These are phyloP conservation scores for Podospora pseudopauciseta DNA, from an alignment of 495 filamentous ascomycete genomes.

Conservation along the genomic window DNA sequence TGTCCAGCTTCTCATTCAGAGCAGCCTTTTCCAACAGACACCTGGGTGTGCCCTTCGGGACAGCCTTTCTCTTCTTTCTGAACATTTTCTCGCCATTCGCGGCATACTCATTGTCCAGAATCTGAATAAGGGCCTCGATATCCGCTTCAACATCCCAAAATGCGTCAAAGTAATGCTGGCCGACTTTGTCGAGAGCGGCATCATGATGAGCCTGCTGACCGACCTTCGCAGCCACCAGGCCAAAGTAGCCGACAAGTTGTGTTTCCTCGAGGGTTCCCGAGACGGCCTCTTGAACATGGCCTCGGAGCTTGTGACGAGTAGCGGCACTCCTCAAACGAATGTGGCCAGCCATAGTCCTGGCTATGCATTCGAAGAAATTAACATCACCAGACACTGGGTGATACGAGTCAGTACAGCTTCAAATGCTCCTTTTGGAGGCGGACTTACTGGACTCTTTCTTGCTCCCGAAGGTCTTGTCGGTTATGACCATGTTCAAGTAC, in stretches of 20 bases:
- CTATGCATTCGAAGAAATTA: background rate
- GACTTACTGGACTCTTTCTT: background rate
- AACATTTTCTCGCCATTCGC: constrained; percentile 1
- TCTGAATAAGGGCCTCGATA: background rate
- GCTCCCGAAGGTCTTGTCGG: background rate
- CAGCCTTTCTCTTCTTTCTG: constrained; percentile 2
- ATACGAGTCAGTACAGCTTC: background rate
- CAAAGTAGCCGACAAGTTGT: background rate
- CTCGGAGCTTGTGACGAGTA: background rate
- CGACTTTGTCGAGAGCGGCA: background rate
- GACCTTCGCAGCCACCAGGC: background rate
- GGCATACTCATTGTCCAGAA: background rate
- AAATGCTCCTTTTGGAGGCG: background rate
- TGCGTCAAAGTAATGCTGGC: background rate
- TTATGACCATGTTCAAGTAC: background rate
- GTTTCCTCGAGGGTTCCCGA: background rate
- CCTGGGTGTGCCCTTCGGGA: background rate
- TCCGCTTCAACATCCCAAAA: constrained; percentile 7
- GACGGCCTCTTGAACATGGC: background rate
- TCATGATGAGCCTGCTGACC: background rate
- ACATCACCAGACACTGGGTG: background rate
- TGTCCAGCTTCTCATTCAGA: background rate
- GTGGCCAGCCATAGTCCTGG: background rate
- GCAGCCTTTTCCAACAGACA: background rate
- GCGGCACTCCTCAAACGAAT: background rate